Evolutionary conservation across 257 asterid species (phyloP).

Genomic region (Coffea canephora): DNA sequence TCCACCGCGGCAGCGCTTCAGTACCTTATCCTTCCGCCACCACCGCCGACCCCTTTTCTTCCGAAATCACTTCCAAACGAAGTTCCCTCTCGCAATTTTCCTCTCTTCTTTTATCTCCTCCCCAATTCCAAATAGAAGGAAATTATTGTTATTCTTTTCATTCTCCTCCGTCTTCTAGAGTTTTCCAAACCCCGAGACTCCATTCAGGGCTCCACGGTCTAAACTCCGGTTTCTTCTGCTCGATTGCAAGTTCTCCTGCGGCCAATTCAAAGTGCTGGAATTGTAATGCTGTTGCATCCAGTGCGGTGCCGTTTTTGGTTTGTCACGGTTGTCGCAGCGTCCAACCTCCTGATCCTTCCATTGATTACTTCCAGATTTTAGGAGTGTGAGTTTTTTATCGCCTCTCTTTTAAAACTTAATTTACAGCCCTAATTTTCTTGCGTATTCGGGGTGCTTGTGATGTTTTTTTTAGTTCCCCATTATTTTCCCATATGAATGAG

Average conservation of each 20-base stretch:
- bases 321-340: constrained; percentile 71
- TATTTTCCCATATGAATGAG: not conserved
- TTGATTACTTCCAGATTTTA: constrained; percentile 78
- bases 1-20: constrained; percentile 16
- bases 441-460: too few relatives aligned
- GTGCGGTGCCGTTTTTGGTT: constrained; percentile 58
- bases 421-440: too few relatives aligned
- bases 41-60: constrained; percentile 9
- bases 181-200: constrained; percentile 21
- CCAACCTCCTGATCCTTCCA: constrained; percentile 64
- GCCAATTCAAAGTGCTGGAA: constrained; percentile 61
- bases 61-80: constrained; percentile 9
- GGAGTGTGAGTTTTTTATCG: constrained; percentile 54
- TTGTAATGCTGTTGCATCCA: constrained; percentile 45
- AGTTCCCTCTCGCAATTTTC: constrained; percentile 16
- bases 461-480: not conserved
- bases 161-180: constrained; percentile 14
- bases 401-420: too few relatives aligned
- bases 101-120: constrained; percentile 19
- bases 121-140: constrained; percentile 14
- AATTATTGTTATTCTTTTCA: constrained; percentile 11
- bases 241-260: constrained; percentile 27
- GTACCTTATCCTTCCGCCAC: constrained; percentile 24
- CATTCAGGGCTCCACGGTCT: constrained; percentile 11
- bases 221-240: constrained; percentile 32